A percentile compares a stretch with the other conserved stretches of the same genome.
Conservation (phyloP, 768 basidiomycete genomes). For the Leccinellum rugosiceps region DNA sequence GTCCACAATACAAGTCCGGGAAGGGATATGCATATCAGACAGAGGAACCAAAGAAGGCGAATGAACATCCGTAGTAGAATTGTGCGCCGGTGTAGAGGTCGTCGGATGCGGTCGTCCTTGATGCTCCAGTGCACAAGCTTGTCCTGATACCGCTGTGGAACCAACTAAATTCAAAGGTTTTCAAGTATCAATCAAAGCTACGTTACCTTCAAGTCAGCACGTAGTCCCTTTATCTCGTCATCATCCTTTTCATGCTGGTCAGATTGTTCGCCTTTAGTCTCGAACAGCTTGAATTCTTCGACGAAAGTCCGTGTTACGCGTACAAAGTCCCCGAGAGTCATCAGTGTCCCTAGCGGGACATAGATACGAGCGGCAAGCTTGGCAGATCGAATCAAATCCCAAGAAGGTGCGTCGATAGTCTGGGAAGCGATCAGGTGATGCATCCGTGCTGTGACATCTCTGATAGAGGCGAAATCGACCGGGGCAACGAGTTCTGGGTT, state of each 20-base stretch:
- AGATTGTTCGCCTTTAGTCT: slow-evolving; percentile 25
- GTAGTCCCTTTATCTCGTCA: slow-evolving; percentile 34
- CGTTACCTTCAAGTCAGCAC: slow-evolving; percentile 59
- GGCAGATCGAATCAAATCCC: slow-evolving; percentile 71
- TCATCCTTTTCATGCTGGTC: slow-evolving; percentile 25
- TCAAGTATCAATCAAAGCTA: background rate
- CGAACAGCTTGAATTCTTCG: slow-evolving; percentile 62
- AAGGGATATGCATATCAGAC: slow-evolving; percentile 61
- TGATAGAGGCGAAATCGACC: slow-evolving; percentile 58
- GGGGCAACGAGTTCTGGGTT: slow-evolving; percentile 72
- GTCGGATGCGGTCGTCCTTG: slow-evolving; percentile 83
- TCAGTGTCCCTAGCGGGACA: slow-evolving; percentile 80
- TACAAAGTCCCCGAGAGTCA: slow-evolving; percentile 84
- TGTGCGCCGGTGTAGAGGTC: slow-evolving; percentile 50
- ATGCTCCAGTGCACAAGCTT: slow-evolving; percentile 62
- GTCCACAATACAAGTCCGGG: slow-evolving; percentile 82
- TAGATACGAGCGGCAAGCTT: slow-evolving; percentile 81
- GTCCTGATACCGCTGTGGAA: slow-evolving; percentile 67
- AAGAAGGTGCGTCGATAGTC: slow-evolving; percentile 82
- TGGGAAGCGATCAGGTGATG: slow-evolving; percentile 70
- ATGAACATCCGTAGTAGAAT: slow-evolving; percentile 65
- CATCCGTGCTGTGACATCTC: slow-evolving; percentile 56
- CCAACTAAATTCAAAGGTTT: background rate
- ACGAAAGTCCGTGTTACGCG: slow-evolving; percentile 72
- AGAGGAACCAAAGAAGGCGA: slow-evolving; percentile 59